Base-by-base conservation (phyloP, 805 yeast genomes). In the Citeromyces matritensis region DNA sequence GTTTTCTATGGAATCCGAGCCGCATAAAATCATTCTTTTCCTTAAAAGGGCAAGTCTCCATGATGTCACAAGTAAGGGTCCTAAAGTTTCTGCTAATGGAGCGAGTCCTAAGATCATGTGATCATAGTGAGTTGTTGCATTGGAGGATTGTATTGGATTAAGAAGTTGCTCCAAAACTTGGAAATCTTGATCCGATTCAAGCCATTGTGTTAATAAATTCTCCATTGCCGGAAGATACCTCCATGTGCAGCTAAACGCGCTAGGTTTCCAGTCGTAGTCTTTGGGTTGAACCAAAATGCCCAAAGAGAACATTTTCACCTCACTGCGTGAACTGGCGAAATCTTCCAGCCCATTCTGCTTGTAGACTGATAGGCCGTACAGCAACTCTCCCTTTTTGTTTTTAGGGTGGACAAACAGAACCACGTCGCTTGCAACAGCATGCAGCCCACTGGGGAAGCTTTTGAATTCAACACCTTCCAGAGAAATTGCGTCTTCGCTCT, bases 391-490 rank as follows among this genome's bases (percentile, higher is more conserved):
- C 13, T 30, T 32, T 0, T 40, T 37, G n/a, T 40, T 17, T 3
- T 29, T 33, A 7, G 58, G 53, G 5, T 57, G 47, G 3, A 60
- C 63, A 48, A 76, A 75, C 32, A 68, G 65, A 1, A 76, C 57
- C 2, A 68, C 64, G 42, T 77, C 85, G 9, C 42, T 35, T 13
- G 48, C 47, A 3, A 58, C 56, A 9, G 66, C 59, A 42, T 77
- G 85, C 2, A 74, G 53, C 1, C 86, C 84, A 0, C 82, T 72
- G 0, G 85, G 85, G 28, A 77, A 50, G n/a, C 74, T 57, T 39
- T 71, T 68, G 50, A 63, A 76, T 48, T 77, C 85, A 3, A 76
- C 43, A 9, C 65, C 63, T 21, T 57, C 48, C 15, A 69, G 42
- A 0, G 57, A 38, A 10, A 46, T 35, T 7, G 26, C 19, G 21